These are phyloP conservation scores for Aureobasidium sp. DNA, from an alignment of 2,329 filamentous ascomycete species.

Conservation along the genomic window DNA sequence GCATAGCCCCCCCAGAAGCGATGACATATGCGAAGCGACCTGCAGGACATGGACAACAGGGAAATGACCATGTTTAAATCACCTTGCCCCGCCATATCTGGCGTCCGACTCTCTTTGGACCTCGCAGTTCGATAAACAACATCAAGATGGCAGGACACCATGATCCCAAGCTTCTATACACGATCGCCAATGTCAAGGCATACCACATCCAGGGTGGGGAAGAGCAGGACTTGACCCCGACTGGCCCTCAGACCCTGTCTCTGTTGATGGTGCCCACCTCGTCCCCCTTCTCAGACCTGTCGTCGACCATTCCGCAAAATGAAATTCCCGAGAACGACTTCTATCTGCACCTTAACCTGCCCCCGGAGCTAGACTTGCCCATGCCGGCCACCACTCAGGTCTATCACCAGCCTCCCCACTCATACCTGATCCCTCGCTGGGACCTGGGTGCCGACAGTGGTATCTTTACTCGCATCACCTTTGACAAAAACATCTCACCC, in stretches of 20 bases:
- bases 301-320: constrained; percentile 50
- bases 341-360: constrained; percentile 90
- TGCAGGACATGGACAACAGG: neutral
- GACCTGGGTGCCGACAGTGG: constrained; percentile 82
- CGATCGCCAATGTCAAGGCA: constrained; percentile 75
- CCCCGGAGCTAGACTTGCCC: constrained; percentile 87
- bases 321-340: constrained; percentile 73
- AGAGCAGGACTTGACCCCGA: constrained; percentile 73
- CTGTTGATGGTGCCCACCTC: constrained; percentile 93
- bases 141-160: constrained; percentile 42
- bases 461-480: constrained; percentile 89
- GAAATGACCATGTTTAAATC: neutral
- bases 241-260: constrained; percentile 83
- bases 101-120: neutral
- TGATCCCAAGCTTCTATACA: constrained; percentile 50
- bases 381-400: constrained; percentile 94
- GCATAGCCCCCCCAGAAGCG: neutral
- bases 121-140: neutral
- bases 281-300: constrained; percentile 55
- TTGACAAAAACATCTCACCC: constrained; percentile 64
- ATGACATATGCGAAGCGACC: neutral
- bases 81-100: neutral
- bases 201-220: constrained; percentile 86
- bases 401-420: constrained; percentile 87
- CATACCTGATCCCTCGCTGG: constrained; percentile 93